These are phyloP conservation scores for Calocybe gambosa DNA, from an alignment of 1,284 basidiomycete species.

Conservation along the genomic window DNA sequence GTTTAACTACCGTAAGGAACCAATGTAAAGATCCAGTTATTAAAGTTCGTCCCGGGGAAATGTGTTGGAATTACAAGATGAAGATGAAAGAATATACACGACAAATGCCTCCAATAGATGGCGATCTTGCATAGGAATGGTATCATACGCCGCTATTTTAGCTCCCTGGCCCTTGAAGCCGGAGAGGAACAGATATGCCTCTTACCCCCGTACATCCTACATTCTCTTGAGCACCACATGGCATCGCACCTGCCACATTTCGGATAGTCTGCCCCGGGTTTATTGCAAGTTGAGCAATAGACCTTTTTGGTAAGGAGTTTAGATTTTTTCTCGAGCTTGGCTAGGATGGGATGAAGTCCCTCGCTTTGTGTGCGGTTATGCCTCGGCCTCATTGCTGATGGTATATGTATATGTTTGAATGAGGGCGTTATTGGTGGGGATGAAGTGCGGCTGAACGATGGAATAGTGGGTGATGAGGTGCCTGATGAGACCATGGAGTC, in stretches of 20 bases:
- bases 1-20: too few relatives aligned
- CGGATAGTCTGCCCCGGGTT: conserved; percentile 55
- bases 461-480: conserved; percentile 23
- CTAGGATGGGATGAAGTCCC: conserved; percentile 44
- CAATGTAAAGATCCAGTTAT: too few relatives aligned
- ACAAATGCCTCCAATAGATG: neutral
- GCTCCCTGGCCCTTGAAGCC: conserved; percentile 4
- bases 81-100: neutral
- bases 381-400: conserved; percentile 17
- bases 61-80: neutral
- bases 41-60: too few relatives aligned
- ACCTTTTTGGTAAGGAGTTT: conserved; percentile 38
- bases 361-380: conserved; percentile 19
- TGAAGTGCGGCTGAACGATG: conserved; percentile 28
- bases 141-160: neutral
- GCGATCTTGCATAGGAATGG: neutral
- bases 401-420: conserved; percentile 19
- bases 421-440: conserved; percentile 19
- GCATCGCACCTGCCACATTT: conserved; percentile 57
- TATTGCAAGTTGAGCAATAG: conserved; percentile 52
- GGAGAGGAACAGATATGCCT: conserved; percentile 37
- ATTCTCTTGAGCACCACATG: conserved; percentile 66
- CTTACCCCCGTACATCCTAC: conserved; percentile 47
- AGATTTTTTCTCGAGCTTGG: conserved; percentile 49
- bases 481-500: conserved; percentile 26